A percentile compares a stretch with the other conserved stretches of the same genome.
Conservation (phyloP, 1,284 basidiomycete species). For the Microbotryum saponariae region DNA sequence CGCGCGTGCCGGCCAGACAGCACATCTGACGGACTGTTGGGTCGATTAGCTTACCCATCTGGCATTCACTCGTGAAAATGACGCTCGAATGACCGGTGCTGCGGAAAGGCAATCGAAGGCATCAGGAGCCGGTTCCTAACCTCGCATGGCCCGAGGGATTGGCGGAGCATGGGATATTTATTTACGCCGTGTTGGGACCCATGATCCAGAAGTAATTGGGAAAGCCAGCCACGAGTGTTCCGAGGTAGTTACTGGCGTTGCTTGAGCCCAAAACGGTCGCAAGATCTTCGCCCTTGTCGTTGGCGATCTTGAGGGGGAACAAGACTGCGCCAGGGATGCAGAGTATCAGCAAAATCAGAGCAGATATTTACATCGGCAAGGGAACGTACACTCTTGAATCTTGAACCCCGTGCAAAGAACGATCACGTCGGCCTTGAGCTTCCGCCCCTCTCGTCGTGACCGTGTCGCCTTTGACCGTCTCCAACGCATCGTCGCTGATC, state of each 20-base stretch:
- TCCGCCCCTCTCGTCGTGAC: slow-evolving; percentile 18
- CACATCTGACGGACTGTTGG: background rate
- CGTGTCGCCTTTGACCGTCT: slow-evolving; percentile 7
- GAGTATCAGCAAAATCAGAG: no score
- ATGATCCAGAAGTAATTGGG: slow-evolving; percentile 30
- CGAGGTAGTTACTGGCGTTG: slow-evolving; percentile 18
- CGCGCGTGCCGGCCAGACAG: background rate
- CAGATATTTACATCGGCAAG: no score
- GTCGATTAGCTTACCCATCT: slow-evolving; percentile 12
- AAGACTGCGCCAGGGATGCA: background rate
- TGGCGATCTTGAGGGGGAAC: slow-evolving; percentile 29
- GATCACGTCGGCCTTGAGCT: slow-evolving; percentile 25
- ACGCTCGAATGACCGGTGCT: slow-evolving; percentile 29
- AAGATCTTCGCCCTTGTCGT: slow-evolving; percentile 20
- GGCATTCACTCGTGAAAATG: slow-evolving; percentile 29
- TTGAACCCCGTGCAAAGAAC: slow-evolving; percentile 11
- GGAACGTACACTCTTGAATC: no score
- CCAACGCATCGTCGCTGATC: slow-evolving; percentile 23
- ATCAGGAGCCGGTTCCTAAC: no score
- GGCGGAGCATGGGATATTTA: no score
- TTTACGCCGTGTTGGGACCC: slow-evolving; percentile 19
- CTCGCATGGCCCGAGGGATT: no score
- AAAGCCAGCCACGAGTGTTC: slow-evolving; percentile 18
- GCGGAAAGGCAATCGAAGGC: background rate
- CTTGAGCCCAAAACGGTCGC: slow-evolving; percentile 12